Evolutionary conservation across 176 grass and related monocot genomes (phyloP).

Genomic region (Cenchrus purpureus): DNA sequence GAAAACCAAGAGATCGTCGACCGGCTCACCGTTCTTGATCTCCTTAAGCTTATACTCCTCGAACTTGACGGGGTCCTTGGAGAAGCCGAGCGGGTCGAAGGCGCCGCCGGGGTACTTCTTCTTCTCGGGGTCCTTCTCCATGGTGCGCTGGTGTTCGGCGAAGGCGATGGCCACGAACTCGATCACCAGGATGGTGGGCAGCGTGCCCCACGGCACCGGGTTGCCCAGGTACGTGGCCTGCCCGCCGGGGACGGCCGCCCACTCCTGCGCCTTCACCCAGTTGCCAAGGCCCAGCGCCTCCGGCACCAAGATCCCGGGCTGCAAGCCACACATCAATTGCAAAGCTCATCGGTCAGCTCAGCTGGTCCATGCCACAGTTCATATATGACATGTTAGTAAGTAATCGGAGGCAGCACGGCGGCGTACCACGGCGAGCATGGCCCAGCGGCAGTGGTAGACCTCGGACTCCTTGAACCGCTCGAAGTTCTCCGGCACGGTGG

Average conservation of each 20-base stretch:
- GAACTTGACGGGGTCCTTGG: slow-evolving; percentile 95
- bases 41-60: slow-evolving; percentile 98
- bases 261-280: slow-evolving; percentile 99
- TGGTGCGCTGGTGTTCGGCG: slow-evolving; percentile 99
- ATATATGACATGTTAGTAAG: not conserved
- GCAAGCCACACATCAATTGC: not conserved
- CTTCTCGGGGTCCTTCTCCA: slow-evolving; percentile 99
- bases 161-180: slow-evolving; percentile 98
- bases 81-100: slow-evolving; percentile 98
- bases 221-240: slow-evolving; percentile 94
- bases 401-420: not conserved
- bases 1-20: not conserved
- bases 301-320: slow-evolving; percentile 88
- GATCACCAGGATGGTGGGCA: slow-evolving; percentile 89
- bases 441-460: slow-evolving; percentile 99
- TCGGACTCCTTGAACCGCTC: slow-evolving; percentile 99
- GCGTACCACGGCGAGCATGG: slow-evolving; percentile 90
- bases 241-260: slow-evolving; percentile 83
- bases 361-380: not conserved
- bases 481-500: slow-evolving; percentile 84
- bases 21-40: slow-evolving; percentile 85
- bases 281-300: slow-evolving; percentile 94
- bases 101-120: slow-evolving; percentile 99
- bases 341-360: not conserved
- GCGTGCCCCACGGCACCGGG: slow-evolving; percentile 88